phyloP scores from a whole-genome alignment of 306 rosid species.

The Trifolium subterraneum region DNA sequence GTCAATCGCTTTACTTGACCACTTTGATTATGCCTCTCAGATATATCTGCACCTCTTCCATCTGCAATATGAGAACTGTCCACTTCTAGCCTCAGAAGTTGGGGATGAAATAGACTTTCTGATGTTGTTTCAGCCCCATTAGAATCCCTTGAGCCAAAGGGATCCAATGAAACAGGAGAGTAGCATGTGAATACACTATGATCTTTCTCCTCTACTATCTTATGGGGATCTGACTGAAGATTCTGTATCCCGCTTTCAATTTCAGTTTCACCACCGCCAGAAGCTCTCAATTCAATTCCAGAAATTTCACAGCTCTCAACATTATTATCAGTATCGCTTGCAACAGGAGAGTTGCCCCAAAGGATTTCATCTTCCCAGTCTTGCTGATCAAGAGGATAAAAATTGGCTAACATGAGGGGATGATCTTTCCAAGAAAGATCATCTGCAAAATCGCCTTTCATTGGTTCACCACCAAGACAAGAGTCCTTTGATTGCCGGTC shows the following conservation, averaged over 20 bases:
- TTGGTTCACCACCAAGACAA: conserved; percentile 67
- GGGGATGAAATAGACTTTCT: conserved; percentile 73
- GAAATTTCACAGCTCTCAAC: conserved; percentile 68
- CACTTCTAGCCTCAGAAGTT: conserved; percentile 75
- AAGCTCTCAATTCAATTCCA: conserved; percentile 63
- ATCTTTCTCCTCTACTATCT: conserved; percentile 49
- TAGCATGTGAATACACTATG: conserved; percentile 40
- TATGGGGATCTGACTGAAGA: conserved; percentile 42
- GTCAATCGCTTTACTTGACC: conserved; percentile 56
- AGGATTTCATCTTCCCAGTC: conserved; percentile 87
- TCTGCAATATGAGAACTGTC: conserved; percentile 51
- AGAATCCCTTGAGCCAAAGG: conserved; percentile 59
- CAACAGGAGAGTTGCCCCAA: conserved; percentile 85
- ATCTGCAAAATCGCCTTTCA: conserved; percentile 56
- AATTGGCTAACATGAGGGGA: conserved; percentile 47
- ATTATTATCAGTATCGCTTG: conserved; percentile 50
- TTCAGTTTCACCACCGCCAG: conserved; percentile 58
- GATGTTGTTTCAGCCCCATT: conserved; percentile 52
- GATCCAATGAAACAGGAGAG: conserved; percentile 64
- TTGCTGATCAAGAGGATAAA: conserved; percentile 88
- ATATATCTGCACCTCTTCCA: conserved; percentile 47
- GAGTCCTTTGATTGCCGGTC: conserved; percentile 52
- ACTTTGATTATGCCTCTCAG: conserved; percentile 57
- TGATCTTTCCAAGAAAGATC: conserved; percentile 49
- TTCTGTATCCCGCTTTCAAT: conserved; percentile 52